Evolutionary conservation across 441 rosid genomes (phyloP).

Genomic region (Daphne laureola): DNA sequence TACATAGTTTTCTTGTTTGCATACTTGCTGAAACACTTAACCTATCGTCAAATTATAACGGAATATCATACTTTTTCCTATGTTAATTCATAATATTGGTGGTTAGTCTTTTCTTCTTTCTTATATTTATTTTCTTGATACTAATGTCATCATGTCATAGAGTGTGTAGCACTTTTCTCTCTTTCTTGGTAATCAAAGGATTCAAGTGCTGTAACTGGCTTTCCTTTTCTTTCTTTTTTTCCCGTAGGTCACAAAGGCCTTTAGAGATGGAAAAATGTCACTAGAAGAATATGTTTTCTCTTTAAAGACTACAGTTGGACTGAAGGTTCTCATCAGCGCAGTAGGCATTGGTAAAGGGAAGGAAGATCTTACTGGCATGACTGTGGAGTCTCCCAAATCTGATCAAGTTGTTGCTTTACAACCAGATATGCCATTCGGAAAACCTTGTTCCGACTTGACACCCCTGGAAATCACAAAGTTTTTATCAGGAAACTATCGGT

Average conservation of each 20-base stretch:
- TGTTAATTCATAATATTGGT: no score
- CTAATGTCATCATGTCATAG: neutral
- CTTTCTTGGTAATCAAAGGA: neutral
- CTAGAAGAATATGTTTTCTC: constrained; percentile 60
- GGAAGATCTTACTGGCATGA: constrained; percentile 42
- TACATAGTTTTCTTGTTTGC: no score
- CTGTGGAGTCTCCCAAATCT: constrained; percentile 30
- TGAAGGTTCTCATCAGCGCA: constrained; percentile 41
- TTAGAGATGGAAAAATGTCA: constrained; percentile 51
- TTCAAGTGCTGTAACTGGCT: neutral
- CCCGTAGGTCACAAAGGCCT: constrained; percentile 40
- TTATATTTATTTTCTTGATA: no score
- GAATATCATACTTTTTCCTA: no score
- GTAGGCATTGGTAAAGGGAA: constrained; percentile 71
- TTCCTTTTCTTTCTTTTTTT: constrained; percentile 7
- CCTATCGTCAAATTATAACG: no score
- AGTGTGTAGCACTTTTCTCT: neutral
- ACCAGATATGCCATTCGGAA: constrained; percentile 44
- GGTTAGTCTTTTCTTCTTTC: no score
- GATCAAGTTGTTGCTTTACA: constrained; percentile 20
- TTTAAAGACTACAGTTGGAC: constrained; percentile 42
- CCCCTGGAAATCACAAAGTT: constrained; percentile 37
- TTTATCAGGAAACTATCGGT: constrained; percentile 40
- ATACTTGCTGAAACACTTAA: no score
- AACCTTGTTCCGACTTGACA: constrained; percentile 42